A percentile compares a stretch with the other conserved stretches of the same genome.
phyloP scores from a whole-genome alignment of 768 basidiomycete species.

The Suillus clintonianus region DNA sequence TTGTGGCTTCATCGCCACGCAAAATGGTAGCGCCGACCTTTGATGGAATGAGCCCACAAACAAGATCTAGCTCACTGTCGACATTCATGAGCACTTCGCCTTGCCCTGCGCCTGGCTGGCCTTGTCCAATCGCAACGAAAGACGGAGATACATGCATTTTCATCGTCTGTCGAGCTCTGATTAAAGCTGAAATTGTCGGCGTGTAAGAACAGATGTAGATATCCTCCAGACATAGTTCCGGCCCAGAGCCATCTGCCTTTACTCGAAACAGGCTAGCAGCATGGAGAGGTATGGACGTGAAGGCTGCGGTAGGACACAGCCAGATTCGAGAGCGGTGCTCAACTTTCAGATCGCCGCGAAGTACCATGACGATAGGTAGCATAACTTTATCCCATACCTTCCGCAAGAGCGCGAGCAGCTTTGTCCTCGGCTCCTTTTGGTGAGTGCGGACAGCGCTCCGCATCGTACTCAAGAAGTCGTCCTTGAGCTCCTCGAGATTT shows the following conservation, averaged over 20 bases:
- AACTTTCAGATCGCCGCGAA: constrained; percentile 21
- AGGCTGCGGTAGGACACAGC: constrained; percentile 30
- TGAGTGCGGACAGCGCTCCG: no score
- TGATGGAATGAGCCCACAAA: background rate
- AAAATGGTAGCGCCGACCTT: background rate
- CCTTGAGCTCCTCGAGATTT: no score
- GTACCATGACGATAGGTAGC: no score
- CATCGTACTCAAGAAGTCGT: no score
- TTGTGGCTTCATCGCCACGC: background rate
- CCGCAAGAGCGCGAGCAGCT: constrained; percentile 14
- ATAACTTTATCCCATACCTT: constrained; percentile 29
- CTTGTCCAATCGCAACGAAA: background rate
- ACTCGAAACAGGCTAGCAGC: constrained; percentile 36
- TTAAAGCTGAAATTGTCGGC: background rate
- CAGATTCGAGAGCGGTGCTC: constrained; percentile 22
- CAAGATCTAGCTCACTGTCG: background rate
- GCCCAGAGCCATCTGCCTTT: background rate
- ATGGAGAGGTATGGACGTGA: constrained; percentile 41
- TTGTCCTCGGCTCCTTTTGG: constrained; percentile 3
- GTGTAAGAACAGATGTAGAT: background rate
- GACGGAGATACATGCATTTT: background rate
- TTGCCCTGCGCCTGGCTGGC: background rate
- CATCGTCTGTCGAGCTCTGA: background rate
- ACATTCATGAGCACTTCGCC: background rate
- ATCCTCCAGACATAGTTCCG: background rate